Percentiles rank a stretch among this genome's conserved stretches.
Conservation (phyloP, 768 basidiomycete species). For the Leccinum disarticulatum region DNA sequence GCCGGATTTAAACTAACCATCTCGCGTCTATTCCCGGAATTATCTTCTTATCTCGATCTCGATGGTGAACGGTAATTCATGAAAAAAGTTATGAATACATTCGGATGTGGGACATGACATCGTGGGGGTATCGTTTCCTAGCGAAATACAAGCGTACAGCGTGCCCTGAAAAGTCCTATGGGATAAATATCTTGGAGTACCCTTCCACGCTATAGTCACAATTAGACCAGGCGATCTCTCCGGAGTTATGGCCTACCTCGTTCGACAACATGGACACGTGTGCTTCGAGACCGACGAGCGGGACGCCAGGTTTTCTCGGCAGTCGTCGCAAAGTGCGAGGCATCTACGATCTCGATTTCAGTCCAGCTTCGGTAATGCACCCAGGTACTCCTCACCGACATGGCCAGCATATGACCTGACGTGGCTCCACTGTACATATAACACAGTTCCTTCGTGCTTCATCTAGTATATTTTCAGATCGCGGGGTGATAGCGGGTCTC, state of each 20-base stretch:
- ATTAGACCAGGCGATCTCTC: slow-evolving; percentile 2
- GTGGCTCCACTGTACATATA: slow-evolving; percentile 64
- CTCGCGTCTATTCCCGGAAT: not conserved
- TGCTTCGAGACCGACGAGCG: slow-evolving; percentile 49
- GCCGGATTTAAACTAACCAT: not conserved
- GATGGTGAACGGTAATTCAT: slow-evolving; percentile 2
- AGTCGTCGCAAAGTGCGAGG: slow-evolving; percentile 53
- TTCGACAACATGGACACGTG: slow-evolving; percentile 52
- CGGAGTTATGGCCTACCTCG: slow-evolving; percentile 35
- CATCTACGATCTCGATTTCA: slow-evolving; percentile 34
- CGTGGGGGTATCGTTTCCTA: slow-evolving; percentile 16
- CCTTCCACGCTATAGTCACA: slow-evolving; percentile 30
- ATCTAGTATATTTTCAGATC: slow-evolving; percentile 24
- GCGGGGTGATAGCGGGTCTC: slow-evolving; percentile 18
- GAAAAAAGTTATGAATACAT: slow-evolving; percentile 12
- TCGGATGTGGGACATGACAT: slow-evolving; percentile 2
- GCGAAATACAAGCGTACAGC: slow-evolving; percentile 7
- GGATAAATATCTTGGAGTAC: slow-evolving; percentile 37
- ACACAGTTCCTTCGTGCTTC: slow-evolving; percentile 52
- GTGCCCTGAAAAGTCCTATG: slow-evolving; percentile 15
- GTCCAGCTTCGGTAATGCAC: not conserved
- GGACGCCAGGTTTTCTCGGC: slow-evolving; percentile 51
- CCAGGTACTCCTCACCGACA: slow-evolving; percentile 54
- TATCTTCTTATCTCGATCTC: not conserved
- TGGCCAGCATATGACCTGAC: slow-evolving; percentile 84